Base-by-base conservation (phyloP, 2,329 filamentous ascomycete genomes). In the Incumbomyces delicatus region DNA sequence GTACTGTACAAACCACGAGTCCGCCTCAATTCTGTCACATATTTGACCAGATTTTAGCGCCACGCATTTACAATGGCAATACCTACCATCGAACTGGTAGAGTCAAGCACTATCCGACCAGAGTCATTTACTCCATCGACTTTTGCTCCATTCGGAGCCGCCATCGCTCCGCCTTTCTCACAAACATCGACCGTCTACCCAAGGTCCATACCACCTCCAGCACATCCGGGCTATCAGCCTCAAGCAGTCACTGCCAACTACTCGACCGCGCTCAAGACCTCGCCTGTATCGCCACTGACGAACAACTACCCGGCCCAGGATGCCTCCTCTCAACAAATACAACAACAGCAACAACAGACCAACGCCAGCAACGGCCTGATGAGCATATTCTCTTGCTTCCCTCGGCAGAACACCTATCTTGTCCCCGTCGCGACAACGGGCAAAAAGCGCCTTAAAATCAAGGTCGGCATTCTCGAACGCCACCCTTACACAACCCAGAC, bases 401-500 rank as follows among this genome's bases (percentile, higher is more conserved):
- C 85, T 8, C 75, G 69, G 32, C 66, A 84, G 29, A 63, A 71
- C n/a, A 17, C 50, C 53, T 18, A 53, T 49, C n/a, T 10, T 44
- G 16, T 38, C 43, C 32, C 44, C 22, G 27, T 35, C 40, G 10
- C 43, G 39, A 11, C 44, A 43, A 30, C 43, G 47, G 38, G 31
- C 51, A 36, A 5, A 11, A 16, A 43, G 12, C 31, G n/a, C 36
- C 40, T 45, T 8, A 45, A 31, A 18, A 5, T 45, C 12, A 45
- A 45, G 22, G 32, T 45, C 18, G 36, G 68, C 16, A 77, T 95
- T 48, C 77, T 96, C 27, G 92, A 98, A 65, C 76, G 92, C 33
- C 92, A 98, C 65, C 90, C 92, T 0, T 96, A 81, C 66, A 96
- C 92, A 1, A 86, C 86, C 1, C 92, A 98, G 69, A 95, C 88